Evolutionary conservation across 768 basidiomycete species (phyloP).

Genomic region (Leucogyrophana mollusca): DNA sequence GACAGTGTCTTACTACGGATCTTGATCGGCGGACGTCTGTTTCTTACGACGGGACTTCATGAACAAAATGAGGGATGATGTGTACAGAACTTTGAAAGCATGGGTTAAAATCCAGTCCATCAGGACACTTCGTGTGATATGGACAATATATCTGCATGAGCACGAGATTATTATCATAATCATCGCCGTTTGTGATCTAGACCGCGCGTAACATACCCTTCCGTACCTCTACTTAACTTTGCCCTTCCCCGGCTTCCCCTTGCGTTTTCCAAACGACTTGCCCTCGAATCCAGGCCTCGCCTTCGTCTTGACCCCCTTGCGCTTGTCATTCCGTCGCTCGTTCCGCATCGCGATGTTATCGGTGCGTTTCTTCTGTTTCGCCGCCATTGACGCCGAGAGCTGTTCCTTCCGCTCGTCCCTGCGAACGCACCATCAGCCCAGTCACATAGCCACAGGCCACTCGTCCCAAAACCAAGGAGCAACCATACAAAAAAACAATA

Average conservation of each 20-base stretch:
- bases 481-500: not conserved
- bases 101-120: no score
- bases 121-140: no score
- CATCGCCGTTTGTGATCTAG: no score
- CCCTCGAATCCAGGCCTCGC: constrained; percentile 88
- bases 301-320: constrained; percentile 53
- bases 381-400: constrained; percentile 69
- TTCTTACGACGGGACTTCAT: no score
- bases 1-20: no score
- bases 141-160: no score
- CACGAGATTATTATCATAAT: no score
- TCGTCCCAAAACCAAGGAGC: not conserved
- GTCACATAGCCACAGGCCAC: constrained; percentile 2
- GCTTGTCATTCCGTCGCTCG: constrained; percentile 67
- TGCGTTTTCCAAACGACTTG: constrained; percentile 66
- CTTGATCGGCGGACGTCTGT: no score
- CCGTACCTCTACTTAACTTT: constrained; percentile 17
- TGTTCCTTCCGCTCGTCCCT: constrained; percentile 91
- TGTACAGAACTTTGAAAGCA: no score
- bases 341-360: constrained; percentile 89
- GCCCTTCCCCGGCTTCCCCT: constrained; percentile 26
- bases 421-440: constrained; percentile 3
- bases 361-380: constrained; percentile 84
- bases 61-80: no score
- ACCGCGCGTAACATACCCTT: no score